These are phyloP conservation scores for Hymenoscyphus fraxineus DNA, from an alignment of 2,329 filamentous ascomycete species.

Conservation along the genomic window DNA sequence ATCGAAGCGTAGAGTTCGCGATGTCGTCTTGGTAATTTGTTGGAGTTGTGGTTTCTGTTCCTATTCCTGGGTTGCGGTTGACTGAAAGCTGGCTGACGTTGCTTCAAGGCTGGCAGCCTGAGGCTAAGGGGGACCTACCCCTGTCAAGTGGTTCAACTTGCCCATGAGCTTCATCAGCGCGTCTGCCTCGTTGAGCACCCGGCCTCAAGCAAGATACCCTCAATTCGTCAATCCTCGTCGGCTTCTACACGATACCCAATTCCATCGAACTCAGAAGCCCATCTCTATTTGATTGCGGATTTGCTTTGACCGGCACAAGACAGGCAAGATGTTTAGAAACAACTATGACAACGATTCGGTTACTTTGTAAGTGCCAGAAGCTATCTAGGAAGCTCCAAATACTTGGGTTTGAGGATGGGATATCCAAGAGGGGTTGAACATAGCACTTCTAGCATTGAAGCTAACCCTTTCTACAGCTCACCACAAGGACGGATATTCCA, in stretches of 20 bases:
- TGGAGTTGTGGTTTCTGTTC: conserved; percentile 3
- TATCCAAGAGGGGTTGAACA: not conserved
- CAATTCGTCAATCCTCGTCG: not conserved
- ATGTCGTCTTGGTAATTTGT: not conserved
- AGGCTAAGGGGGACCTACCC: conserved; percentile 6
- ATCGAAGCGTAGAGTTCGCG: not conserved
- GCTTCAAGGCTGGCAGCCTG: conserved; percentile 10
- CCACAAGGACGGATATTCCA: conserved; percentile 99
- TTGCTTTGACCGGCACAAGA: not conserved
- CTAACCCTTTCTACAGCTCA: conserved; percentile 60
- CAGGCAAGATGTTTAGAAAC: conserved; percentile 88
- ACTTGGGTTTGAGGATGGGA: not conserved
- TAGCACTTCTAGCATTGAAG: conserved; percentile 8
- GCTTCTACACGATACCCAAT: conserved; percentile 12
- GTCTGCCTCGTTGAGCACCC: conserved; percentile 26
- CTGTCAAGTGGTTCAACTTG: conserved; percentile 1
- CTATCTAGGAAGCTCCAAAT: not conserved
- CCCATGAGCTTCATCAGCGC: conserved; percentile 34
- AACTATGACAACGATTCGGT: conserved; percentile 99
- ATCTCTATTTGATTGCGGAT: not conserved
- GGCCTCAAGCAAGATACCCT: conserved; percentile 7
- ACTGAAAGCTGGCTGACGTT: conserved; percentile 21
- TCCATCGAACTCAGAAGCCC: not conserved
- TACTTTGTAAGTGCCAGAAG: conserved; percentile 76
- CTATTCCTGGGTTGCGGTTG: not conserved